Evolutionary conservation across 2,329 filamentous ascomycete genomes (phyloP).

Genomic region (Curvularia spicifera): DNA sequence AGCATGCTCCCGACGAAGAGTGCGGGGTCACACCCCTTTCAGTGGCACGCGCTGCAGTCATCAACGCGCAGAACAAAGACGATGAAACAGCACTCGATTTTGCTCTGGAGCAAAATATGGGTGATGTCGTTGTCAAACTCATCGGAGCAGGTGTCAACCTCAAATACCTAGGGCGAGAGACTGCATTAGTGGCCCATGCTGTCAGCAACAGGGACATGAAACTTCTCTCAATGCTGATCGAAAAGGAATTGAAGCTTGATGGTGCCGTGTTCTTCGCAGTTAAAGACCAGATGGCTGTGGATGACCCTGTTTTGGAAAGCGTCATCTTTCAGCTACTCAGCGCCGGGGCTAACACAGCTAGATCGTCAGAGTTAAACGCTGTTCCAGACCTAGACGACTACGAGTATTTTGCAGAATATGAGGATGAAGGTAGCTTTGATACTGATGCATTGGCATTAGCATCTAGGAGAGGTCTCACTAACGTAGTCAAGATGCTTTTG

Average conservation of each 20-base stretch:
- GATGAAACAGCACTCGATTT: constrained; percentile 18
- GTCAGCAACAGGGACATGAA: not conserved
- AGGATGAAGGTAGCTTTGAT: not conserved
- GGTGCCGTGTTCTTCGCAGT: not conserved
- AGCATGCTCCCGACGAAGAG: not conserved
- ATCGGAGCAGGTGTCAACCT: not conserved
- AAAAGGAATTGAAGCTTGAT: not conserved
- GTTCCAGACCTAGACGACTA: not conserved
- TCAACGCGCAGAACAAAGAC: constrained; percentile 16
- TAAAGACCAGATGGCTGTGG: not conserved
- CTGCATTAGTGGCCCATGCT: not conserved
- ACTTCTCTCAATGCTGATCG: not conserved
- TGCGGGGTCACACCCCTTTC: not conserved
- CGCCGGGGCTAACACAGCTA: constrained; percentile 10
- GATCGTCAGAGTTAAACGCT: not conserved
- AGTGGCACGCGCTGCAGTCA: not conserved
- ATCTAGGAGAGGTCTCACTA: constrained; percentile 1
- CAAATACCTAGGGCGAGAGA: not conserved
- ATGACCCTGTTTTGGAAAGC: not conserved
- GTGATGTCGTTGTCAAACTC: not conserved
- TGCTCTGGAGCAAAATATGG: constrained; percentile 9
- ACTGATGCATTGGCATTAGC: not conserved
- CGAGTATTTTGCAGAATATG: not conserved
- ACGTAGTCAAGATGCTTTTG: not conserved
- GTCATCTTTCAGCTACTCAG: constrained; percentile 13